Evolutionary conservation across 106 monocot species (phyloP).

Genomic region (Phalaenopsis aphrodite): DNA sequence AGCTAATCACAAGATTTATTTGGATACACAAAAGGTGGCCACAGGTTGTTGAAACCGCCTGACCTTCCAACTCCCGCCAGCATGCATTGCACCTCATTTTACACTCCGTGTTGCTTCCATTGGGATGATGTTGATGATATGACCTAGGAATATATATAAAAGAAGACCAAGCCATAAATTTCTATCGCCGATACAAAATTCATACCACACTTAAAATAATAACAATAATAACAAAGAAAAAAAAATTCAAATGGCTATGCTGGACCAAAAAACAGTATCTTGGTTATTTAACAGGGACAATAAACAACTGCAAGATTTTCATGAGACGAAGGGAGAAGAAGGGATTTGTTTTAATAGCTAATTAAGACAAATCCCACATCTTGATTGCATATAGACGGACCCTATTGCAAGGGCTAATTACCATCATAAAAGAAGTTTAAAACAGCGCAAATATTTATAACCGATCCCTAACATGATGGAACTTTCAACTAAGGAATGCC

Average conservation of each 20-base stretch:
- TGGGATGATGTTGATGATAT: not conserved
- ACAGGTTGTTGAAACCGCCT: constrained; percentile 85
- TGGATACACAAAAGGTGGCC: constrained; percentile 93
- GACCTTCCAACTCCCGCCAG: constrained; percentile 91
- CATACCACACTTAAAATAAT: not conserved
- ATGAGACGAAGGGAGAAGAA: not conserved
- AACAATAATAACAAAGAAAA: not conserved
- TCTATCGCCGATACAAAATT: not conserved
- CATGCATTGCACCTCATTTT: constrained; percentile 98
- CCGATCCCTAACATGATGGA: too few species aligned
- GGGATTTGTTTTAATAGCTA: not conserved
- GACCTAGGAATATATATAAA: not conserved
- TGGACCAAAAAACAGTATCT: not conserved
- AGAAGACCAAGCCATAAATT: not conserved
- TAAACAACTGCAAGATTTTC: not conserved
- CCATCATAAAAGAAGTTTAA: too few species aligned
- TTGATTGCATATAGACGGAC: not conserved
- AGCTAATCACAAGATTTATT: constrained; percentile 5
- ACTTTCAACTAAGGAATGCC: not conserved
- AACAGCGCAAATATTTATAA: too few species aligned
- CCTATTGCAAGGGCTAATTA: not conserved
- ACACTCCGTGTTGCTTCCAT: constrained; percentile 9
- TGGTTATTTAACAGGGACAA: not conserved
- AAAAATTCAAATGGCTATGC: not conserved
- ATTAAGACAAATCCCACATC: too few species aligned